Percentiles rank a stretch among this genome's conserved stretches.
phyloP scores from a whole-genome alignment of 495 filamentous ascomycete species.

The Penicillium longicatenatum region DNA sequence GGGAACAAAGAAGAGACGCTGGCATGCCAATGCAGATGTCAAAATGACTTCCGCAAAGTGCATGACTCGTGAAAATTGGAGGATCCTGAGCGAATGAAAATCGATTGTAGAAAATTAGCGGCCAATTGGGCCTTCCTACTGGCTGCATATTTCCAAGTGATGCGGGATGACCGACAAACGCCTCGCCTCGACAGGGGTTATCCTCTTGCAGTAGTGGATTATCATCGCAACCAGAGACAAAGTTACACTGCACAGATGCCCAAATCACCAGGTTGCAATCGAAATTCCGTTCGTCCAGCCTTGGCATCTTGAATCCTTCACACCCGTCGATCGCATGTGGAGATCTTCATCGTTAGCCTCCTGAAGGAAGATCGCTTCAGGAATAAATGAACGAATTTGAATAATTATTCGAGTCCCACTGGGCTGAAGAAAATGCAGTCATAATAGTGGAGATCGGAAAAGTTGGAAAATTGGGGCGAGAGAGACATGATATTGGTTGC shows the following conservation, averaged over 20 bases:
- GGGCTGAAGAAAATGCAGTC: neutral
- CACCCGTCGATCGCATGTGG: neutral
- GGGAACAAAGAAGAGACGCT: neutral
- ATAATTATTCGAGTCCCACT: neutral
- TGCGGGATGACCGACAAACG: neutral
- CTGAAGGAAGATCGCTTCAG: neutral
- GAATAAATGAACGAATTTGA: neutral
- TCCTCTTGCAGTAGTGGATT: slow-evolving; percentile 7
- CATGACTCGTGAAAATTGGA: neutral
- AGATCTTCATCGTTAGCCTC: neutral
- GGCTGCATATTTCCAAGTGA: neutral
- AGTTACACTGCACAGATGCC: slow-evolving; percentile 22
- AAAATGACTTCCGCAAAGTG: neutral
- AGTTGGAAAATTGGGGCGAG: neutral
- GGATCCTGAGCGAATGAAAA: neutral
- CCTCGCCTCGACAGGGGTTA: neutral
- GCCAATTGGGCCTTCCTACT: neutral
- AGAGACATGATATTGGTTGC: neutral
- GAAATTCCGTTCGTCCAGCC: slow-evolving; percentile 16
- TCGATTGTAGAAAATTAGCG: neutral
- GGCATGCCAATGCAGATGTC: neutral
- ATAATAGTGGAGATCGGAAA: neutral
- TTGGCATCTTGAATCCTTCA: neutral
- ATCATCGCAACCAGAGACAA: slow-evolving; percentile 3
- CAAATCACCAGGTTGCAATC: slow-evolving; percentile 14